Conservation (phyloP, 129 eudicot species). For the Kitagawia praeruptora region DNA sequence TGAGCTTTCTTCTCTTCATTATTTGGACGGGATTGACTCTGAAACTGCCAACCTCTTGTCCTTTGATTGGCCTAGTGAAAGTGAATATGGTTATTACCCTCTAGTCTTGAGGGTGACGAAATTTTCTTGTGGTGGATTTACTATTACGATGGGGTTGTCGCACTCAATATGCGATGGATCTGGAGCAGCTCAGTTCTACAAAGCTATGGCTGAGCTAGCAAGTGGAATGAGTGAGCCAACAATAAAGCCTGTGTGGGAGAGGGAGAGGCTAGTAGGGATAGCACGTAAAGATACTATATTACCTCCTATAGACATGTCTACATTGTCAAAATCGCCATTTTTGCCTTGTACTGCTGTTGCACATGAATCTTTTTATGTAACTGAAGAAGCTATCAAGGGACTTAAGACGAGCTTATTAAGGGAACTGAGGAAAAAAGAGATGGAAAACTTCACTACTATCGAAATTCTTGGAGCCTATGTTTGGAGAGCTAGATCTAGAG, state of each 20-base stretch:
- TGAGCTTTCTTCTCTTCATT: conserved; percentile 11
- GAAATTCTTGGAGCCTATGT: conserved; percentile 13
- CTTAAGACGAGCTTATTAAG: not conserved
- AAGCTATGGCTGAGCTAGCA: conserved; percentile 19
- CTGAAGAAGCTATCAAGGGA: not conserved
- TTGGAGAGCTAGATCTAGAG: conserved; percentile 15
- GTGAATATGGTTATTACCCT: conserved; percentile 14
- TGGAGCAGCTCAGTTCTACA: conserved; percentile 10
- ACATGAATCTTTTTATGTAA: conserved; percentile 11
- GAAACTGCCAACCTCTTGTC: not conserved
- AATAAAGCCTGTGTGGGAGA: conserved; percentile 18
- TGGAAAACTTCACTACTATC: conserved; percentile 8
- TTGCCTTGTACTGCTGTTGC: conserved; percentile 9
- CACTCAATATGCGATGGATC: conserved; percentile 16
- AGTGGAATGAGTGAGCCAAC: conserved; percentile 10
- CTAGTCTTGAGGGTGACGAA: conserved; percentile 14
- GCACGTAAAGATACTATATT: not conserved
- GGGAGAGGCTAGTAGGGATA: conserved; percentile 16
- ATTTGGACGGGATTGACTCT: conserved; percentile 14
- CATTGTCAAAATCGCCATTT: conserved; percentile 13
- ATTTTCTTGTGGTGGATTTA: conserved; percentile 25
- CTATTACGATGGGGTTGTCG: conserved; percentile 15
- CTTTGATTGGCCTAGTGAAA: conserved; percentile 6
- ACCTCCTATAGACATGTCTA: conserved; percentile 5
- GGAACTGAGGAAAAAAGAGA: not conserved